Evolutionary conservation across 108 stramenopile genomes (phyloP).

Genomic region (Tribonema minus): DNA sequence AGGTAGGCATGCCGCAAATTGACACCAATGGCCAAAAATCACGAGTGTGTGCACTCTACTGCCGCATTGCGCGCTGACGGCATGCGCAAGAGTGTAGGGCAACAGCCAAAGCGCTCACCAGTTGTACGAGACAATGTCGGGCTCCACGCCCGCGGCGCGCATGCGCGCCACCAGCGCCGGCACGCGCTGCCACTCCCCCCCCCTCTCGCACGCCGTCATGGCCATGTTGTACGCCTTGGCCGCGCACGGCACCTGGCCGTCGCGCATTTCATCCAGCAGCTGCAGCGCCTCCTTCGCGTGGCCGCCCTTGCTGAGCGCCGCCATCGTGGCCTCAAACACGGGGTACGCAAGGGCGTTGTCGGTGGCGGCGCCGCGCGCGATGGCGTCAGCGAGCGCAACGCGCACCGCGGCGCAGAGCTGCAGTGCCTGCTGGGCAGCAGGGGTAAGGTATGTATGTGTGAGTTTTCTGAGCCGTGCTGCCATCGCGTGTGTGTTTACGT

Average conservation of each 20-base stretch:
- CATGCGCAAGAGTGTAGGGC: background rate
- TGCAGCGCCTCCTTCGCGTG: background rate
- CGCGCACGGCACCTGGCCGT: background rate
- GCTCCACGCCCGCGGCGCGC: background rate
- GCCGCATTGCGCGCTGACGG: background rate
- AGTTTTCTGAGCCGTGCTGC: no score
- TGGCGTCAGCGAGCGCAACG: no score
- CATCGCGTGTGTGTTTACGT: no score
- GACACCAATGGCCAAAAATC: background rate
- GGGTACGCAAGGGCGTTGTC: no score
- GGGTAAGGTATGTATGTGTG: no score
- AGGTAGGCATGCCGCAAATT: background rate
- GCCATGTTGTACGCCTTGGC: background rate
- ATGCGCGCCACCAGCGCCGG: background rate
- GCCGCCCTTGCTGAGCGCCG: conserved; percentile 4
- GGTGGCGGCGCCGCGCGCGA: no score
- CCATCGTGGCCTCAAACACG: no score
- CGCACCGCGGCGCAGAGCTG: no score
- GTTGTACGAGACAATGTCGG: background rate
- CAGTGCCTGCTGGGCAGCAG: no score
- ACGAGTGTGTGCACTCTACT: no score
- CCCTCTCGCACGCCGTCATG: background rate
- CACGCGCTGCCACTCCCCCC: background rate
- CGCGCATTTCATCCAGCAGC: conserved; percentile 6
- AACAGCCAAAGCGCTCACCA: background rate